A percentile compares a stretch with the other conserved stretches of the same genome.
phyloP scores from a whole-genome alignment of 768 basidiomycete genomes.

The Lentinula sp. region DNA sequence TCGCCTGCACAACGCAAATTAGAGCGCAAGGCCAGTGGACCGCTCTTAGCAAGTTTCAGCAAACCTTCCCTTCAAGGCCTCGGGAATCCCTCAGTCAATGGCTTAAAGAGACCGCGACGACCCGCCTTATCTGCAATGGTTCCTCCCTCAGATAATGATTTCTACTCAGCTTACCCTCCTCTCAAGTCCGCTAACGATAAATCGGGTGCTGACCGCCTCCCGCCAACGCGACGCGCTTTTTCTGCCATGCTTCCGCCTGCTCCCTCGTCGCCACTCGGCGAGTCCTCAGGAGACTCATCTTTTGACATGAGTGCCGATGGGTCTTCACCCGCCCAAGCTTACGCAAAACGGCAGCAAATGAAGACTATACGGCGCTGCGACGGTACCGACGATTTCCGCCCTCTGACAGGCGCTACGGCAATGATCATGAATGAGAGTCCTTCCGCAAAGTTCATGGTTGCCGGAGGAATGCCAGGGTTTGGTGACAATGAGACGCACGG shows the following conservation, averaged over 20 bases:
- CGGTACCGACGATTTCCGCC: slow-evolving; percentile 76
- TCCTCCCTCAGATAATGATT: slow-evolving; percentile 33
- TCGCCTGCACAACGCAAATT: slow-evolving; percentile 47
- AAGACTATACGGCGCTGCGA: slow-evolving; percentile 76
- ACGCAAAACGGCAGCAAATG: slow-evolving; percentile 69
- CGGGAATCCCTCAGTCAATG: slow-evolving; percentile 47
- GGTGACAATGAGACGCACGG: slow-evolving; percentile 91
- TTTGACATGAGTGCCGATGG: slow-evolving; percentile 59
- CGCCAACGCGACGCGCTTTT: slow-evolving; percentile 64
- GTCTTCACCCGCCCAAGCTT: slow-evolving; percentile 80
- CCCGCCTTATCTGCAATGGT: slow-evolving; percentile 64
- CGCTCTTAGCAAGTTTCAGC: slow-evolving; percentile 40
- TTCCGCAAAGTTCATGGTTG: slow-evolving; percentile 41
- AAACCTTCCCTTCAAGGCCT: slow-evolving; percentile 50
- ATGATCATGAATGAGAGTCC: slow-evolving; percentile 51
- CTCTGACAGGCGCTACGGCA: slow-evolving; percentile 62
- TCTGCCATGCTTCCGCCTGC: slow-evolving; percentile 65
- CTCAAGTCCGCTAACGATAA: slow-evolving; percentile 22
- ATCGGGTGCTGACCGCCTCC: slow-evolving; percentile 23
- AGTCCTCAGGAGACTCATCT: slow-evolving; percentile 47
- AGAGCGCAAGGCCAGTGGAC: slow-evolving; percentile 41
- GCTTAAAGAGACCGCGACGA: slow-evolving; percentile 55
- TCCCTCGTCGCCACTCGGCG: slow-evolving; percentile 46
- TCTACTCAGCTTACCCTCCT: slow-evolving; percentile 37
- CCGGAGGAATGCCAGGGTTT: slow-evolving; percentile 73